Percentiles rank a stretch among this genome's conserved stretches.
These are phyloP conservation scores for Oryza longistaminata DNA, from an alignment of 176 grass and related monocot genomes.

Conservation along the genomic window DNA sequence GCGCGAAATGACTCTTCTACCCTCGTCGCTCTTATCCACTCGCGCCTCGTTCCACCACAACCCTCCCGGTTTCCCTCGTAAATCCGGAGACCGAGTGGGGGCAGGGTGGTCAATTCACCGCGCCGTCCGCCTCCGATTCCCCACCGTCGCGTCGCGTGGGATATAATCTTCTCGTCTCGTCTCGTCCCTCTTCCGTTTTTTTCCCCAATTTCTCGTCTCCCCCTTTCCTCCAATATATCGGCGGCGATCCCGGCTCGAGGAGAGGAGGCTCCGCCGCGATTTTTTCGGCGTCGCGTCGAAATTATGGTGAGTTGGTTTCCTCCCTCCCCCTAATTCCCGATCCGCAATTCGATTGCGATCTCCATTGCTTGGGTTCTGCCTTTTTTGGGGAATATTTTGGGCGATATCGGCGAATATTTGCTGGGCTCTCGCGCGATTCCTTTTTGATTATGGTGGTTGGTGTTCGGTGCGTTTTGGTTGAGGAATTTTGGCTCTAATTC, in stretches of 20 bases:
- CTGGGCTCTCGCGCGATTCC: not conserved
- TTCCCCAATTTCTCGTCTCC: slow-evolving; percentile 38
- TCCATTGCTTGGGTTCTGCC: not conserved
- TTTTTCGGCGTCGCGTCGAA: not conserved
- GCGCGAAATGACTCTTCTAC: not conserved
- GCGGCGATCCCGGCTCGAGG: slow-evolving; percentile 23
- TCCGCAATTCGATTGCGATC: not conserved
- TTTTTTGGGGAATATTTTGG: not conserved
- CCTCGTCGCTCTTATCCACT: slow-evolving; percentile 46
- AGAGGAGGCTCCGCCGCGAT: not conserved
- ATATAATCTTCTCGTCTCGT: slow-evolving; percentile 35
- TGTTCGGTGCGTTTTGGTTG: not conserved
- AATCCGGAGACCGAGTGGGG: rapidly evolving
- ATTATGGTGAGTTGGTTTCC: slow-evolving; percentile 11
- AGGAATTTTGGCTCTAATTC: not conserved
- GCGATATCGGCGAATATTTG: not conserved
- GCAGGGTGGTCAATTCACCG: rapidly evolving
- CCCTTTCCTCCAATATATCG: slow-evolving; percentile 18
- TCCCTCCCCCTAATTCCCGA: not conserved
- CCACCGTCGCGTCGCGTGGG: slow-evolving; percentile 29
- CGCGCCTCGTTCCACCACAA: not conserved
- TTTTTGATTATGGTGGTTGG: not conserved
- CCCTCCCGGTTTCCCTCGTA: not conserved
- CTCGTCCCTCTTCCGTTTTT: not conserved
- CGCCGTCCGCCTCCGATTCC: not conserved